Evolutionary conservation across 2,329 filamentous ascomycete species (phyloP), one percentile per base, ranked within the genome.

Genomic region (Ceratocystis papillata): DNA sequence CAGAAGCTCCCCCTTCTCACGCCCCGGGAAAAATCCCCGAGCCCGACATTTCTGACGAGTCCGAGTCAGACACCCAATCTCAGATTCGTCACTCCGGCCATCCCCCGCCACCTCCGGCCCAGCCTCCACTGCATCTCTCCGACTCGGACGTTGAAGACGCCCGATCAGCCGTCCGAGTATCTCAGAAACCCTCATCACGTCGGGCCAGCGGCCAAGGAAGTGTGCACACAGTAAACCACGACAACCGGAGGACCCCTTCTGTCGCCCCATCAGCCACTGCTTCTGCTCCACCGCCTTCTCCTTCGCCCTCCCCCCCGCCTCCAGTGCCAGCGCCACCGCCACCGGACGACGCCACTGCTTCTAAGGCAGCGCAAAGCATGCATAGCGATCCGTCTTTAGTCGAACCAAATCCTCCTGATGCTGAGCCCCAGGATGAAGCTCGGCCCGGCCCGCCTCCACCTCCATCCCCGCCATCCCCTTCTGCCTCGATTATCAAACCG

Each of bases 71-170:
- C 17, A 50, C 46, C 57, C 64, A 15, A 48, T 55, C 12, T 41
- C 63, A 20, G 22, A 67, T 1, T 61, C 69, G 30, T 61, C 68
- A 12, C 65, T 45, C 65, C 25, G 68, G 62, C 37, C 37, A 41
- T 8, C 64, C 66, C 12, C 59, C 65, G 12, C 65, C 57, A 15
- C 64, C 64, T 12, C 64, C 28, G 25, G 20, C 61, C 15, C 57
- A 22, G n/a, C 33, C 45, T 37, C 57, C 44, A 30, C 22, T 55
- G 61, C 59, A 20, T 57, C 50, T 53, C 46, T 57, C 28, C 30
- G 67, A 65, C 61, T 68, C 67, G 10, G 64, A 65, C 20, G 33
- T 68, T 25, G 67, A 68, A 30, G 67, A 68, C n/a, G 67, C 67
- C 25, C 67, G 67, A 3, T 68, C 67, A 5, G 45, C 61, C 5